These are phyloP conservation scores for Symbiodinium pilosum DNA, from an alignment of 73 alveolate genomes.

Conservation along the genomic window DNA sequence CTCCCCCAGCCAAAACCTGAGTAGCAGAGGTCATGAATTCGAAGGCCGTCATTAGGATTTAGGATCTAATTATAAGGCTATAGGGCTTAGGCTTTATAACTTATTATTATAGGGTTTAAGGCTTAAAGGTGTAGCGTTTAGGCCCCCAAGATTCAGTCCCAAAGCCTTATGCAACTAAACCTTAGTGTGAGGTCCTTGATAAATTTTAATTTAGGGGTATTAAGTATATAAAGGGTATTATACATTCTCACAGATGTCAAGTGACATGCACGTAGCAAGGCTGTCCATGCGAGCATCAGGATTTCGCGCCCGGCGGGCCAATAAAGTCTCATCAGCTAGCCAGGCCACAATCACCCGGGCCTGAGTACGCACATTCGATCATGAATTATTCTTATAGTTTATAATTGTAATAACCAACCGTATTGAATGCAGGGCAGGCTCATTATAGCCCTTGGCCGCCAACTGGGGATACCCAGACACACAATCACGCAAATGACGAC, in stretches of 20 bases:
- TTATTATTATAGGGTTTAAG: no score
- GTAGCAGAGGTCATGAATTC: background rate
- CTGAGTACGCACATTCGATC: background rate
- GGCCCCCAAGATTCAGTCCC: no score
- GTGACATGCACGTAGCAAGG: background rate
- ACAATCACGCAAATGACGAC: background rate
- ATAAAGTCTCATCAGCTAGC: background rate
- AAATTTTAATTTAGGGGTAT: no score
- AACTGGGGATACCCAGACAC: background rate
- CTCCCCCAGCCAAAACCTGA: background rate
- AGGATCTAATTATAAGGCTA: no score
- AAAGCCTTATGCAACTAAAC: no score
- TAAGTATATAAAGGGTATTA: no score
- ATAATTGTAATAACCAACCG: no score
- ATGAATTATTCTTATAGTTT: background rate
- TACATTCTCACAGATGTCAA: no score
- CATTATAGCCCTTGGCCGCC: background rate
- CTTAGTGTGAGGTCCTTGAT: no score
- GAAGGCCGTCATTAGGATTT: background rate
- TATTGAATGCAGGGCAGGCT: background rate
- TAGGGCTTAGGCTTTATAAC: no score
- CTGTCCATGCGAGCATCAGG: background rate
- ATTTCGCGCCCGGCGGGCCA: background rate
- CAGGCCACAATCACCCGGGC: background rate
- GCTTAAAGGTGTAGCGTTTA: no score